These are phyloP conservation scores for Nitzschia palea DNA, from an alignment of 108 stramenopile genomes.

Conservation along the genomic window DNA sequence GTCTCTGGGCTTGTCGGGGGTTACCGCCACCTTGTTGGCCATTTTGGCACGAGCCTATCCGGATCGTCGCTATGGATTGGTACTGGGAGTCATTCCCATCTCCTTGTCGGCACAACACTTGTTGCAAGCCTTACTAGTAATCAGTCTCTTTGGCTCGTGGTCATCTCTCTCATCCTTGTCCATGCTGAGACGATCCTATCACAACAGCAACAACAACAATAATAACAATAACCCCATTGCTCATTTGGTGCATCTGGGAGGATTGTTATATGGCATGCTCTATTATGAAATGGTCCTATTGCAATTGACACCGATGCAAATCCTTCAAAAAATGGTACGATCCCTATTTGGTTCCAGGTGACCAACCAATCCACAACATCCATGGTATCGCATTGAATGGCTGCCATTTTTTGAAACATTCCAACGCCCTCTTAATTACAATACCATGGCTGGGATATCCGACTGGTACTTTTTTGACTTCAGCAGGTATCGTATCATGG, in stretches of 20 bases:
- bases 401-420: too few relatives aligned
- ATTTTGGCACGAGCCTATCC: constrained; percentile 56
- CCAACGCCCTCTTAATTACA: too few relatives aligned
- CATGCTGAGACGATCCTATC: too few relatives aligned
- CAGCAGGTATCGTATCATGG: too few relatives aligned
- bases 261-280: constrained; percentile 63
- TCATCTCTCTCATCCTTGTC: neutral
- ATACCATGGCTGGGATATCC: too few relatives aligned
- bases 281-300: constrained; percentile 51
- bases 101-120: constrained; percentile 51
- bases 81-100: constrained; percentile 59
- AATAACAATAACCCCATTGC: constrained; percentile 26
- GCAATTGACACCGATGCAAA: constrained; percentile 23
- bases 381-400: too few relatives aligned
- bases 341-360: neutral
- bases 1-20: constrained; percentile 72
- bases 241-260: constrained; percentile 77
- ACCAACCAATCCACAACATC: too few relatives aligned
- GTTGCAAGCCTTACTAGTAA: constrained; percentile 37
- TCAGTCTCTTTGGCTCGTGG: constrained; percentile 38
- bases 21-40: constrained; percentile 63
- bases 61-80: constrained; percentile 38
- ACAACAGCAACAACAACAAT: too few relatives aligned
- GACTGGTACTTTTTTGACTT: too few relatives aligned
- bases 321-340: neutral